Evolutionary conservation across 495 filamentous ascomycete species (phyloP).

Genomic region (Penicillium odoratum): DNA sequence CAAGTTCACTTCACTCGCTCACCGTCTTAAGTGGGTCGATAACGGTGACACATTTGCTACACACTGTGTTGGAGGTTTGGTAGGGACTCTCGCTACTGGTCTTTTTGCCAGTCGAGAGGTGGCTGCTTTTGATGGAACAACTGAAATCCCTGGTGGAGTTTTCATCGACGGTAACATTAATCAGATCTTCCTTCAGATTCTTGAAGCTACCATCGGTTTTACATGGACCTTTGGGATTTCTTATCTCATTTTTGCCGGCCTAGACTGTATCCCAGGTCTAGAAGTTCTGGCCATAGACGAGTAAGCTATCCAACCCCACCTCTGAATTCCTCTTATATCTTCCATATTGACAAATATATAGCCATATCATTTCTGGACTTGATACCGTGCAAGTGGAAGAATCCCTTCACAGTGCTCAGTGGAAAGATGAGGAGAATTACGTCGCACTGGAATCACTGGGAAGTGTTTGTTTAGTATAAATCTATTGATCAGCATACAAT

Average conservation of each 20-base stretch:
- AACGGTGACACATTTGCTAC: constrained; percentile 50
- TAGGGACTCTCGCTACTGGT: constrained; percentile 39
- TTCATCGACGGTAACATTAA: constrained; percentile 53
- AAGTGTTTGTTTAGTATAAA: background rate
- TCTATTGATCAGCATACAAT: no score
- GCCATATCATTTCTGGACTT: background rate
- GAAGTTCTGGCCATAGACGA: constrained; percentile 34
- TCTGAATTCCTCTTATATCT: no score
- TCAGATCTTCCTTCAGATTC: constrained; percentile 54
- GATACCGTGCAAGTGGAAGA: constrained; percentile 45
- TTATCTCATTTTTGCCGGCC: constrained; percentile 29
- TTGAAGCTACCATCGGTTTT: constrained; percentile 43
- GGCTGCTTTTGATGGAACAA: constrained; percentile 42
- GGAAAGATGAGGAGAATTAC: constrained; percentile 46
- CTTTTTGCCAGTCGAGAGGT: constrained; percentile 40
- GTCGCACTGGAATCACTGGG: background rate
- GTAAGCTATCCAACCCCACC: constrained; percentile 17
- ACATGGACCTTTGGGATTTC: constrained; percentile 36
- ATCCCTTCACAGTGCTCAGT: constrained; percentile 39
- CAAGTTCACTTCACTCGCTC: constrained; percentile 44
- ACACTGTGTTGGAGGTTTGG: constrained; percentile 44
- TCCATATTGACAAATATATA: background rate
- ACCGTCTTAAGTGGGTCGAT: constrained; percentile 40
- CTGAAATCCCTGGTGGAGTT: constrained; percentile 37
- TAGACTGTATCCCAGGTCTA: constrained; percentile 36